Evolutionary conservation across 2,329 filamentous ascomycete genomes (phyloP).

Genomic region (Ambrosiella beaveri): DNA sequence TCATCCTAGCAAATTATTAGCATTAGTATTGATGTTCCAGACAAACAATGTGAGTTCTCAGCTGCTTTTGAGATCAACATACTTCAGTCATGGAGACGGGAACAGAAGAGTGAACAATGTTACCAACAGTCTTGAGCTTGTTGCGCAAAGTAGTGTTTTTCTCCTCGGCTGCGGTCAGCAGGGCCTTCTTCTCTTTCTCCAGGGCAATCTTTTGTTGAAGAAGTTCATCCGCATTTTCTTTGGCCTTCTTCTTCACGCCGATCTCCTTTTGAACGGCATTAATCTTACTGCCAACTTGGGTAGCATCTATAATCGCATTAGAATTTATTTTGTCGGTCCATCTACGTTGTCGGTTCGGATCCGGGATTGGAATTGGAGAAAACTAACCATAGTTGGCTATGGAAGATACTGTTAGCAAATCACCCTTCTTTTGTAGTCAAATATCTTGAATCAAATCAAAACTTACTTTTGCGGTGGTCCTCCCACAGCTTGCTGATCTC

Average conservation of each 20-base stretch:
- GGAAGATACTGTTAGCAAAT: conserved; percentile 5
- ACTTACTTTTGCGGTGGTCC: conserved; percentile 58
- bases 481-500: conserved; percentile 77
- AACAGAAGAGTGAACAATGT: conserved; percentile 65
- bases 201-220: conserved; percentile 61
- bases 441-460: not conserved
- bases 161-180: conserved; percentile 54
- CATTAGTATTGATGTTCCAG: not conserved
- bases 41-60: not conserved
- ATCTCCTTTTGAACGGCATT: conserved; percentile 85
- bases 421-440: not conserved
- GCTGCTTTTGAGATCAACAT: conserved; percentile 12
- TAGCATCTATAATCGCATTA: conserved; percentile 28
- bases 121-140: conserved; percentile 64
- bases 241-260: conserved; percentile 81
- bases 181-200: conserved; percentile 65
- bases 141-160: conserved; percentile 58
- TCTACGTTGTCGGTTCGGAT: not conserved
- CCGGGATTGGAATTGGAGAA: not conserved
- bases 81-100: conserved; percentile 69
- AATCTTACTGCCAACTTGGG: conserved; percentile 67
- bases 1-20: conserved; percentile 38
- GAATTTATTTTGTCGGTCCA: not conserved
- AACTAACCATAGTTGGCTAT: conserved; percentile 12
- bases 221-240: conserved; percentile 71